These are phyloP conservation scores for Leucocoprinus sp. DNA, from an alignment of 768 basidiomycete genomes.

Conservation along the genomic window DNA sequence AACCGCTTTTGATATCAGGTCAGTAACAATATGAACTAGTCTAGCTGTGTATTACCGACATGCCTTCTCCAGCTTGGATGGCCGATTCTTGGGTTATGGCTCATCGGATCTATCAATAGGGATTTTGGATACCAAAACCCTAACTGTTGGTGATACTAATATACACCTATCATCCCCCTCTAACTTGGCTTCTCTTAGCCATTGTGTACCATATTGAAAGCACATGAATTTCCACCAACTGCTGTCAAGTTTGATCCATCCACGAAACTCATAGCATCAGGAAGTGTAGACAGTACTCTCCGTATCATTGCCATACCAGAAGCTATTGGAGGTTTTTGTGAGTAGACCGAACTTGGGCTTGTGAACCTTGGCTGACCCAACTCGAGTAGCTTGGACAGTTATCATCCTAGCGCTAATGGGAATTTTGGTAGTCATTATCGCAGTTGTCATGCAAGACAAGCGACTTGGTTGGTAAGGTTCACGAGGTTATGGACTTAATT, in stretches of 20 bases:
- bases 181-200: conserved; percentile 45
- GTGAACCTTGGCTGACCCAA: conserved; percentile 8
- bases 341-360: conserved; percentile 19
- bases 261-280: conserved; percentile 75
- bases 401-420: conserved; percentile 34
- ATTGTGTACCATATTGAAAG: conserved; percentile 77
- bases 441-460: conserved; percentile 28
- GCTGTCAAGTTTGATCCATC: conserved; percentile 82
- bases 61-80: conserved; percentile 51
- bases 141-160: conserved; percentile 59
- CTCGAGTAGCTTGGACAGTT: conserved; percentile 28
- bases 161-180: background rate
- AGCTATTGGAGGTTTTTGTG: conserved; percentile 43
- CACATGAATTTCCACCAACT: conserved; percentile 93
- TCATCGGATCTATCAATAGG: conserved; percentile 83
- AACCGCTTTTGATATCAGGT: conserved; percentile 90
- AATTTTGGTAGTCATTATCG: conserved; percentile 34
- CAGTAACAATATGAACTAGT: conserved; percentile 13
- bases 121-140: conserved; percentile 68
- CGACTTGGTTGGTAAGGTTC: conserved; percentile 5
- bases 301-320: conserved; percentile 47
- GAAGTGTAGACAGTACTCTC: conserved; percentile 84
- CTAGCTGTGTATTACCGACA: conserved; percentile 4
- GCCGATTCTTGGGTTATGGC: conserved; percentile 77
- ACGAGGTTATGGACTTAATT: background rate